A percentile compares a stretch with the other conserved stretches of the same genome.
Evolutionary conservation across 2,329 filamentous ascomycete genomes (phyloP).

Genomic region (Sporothrix pallida): DNA sequence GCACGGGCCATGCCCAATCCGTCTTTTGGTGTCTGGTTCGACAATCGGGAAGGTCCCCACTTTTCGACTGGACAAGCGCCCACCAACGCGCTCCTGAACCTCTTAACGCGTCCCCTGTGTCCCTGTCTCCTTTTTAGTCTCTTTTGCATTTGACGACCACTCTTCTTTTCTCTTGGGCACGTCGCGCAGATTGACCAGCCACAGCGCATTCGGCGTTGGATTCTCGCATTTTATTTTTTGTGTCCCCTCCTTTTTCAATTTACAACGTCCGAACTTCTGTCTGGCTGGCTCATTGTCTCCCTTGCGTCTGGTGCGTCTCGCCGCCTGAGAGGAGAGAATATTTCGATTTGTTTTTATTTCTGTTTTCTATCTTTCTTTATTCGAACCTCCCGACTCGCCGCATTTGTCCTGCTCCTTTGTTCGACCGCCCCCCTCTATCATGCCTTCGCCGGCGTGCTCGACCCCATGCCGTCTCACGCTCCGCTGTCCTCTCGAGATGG

Average conservation of each 20-base stretch:
- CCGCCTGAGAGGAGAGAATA: constrained; percentile 15
- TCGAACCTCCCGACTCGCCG: too few species aligned
- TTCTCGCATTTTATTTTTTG: not conserved
- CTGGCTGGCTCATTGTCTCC: not conserved
- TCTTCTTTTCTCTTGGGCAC: constrained; percentile 26
- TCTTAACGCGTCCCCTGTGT: constrained; percentile 36
- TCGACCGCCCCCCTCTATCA: constrained; percentile 41
- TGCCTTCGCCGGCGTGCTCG: constrained; percentile 46
- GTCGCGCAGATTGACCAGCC: constrained; percentile 28
- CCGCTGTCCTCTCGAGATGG: constrained; percentile 47
- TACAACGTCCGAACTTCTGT: not conserved
- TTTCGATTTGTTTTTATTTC: not conserved
- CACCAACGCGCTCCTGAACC: constrained; percentile 35
- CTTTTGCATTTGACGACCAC: not conserved
- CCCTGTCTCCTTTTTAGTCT: not conserved
- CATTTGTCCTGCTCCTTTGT: not conserved
- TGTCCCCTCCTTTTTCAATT: not conserved
- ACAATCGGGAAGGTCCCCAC: constrained; percentile 18
- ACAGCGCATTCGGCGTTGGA: constrained; percentile 13
- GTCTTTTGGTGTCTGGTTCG: not conserved
- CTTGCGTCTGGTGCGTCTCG: constrained; percentile 21
- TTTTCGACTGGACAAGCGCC: constrained; percentile 20
- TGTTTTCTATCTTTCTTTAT: not conserved
- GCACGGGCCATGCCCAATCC: constrained; percentile 30
- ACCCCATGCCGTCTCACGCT: constrained; percentile 48